A percentile compares a stretch with the other conserved stretches of the same genome.
These are phyloP conservation scores for Neocatenulostroma microsporum DNA, from an alignment of 2,329 filamentous ascomycete genomes.

Conservation along the genomic window DNA sequence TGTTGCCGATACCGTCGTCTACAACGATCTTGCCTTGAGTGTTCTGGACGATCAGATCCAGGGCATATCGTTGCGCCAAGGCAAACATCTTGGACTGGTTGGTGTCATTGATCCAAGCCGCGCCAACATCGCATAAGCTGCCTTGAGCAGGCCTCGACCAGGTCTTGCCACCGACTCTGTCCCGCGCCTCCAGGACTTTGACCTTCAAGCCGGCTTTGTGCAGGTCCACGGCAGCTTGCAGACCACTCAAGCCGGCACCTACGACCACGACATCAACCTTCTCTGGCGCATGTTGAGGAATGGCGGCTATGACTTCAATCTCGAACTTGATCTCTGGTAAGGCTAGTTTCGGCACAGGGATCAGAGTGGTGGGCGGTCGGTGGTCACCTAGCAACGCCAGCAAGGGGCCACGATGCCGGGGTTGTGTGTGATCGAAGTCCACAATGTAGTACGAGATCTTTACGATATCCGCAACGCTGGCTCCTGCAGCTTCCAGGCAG, in stretches of 20 bases:
- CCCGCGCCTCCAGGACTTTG: conserved; percentile 28
- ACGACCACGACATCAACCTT: conserved; percentile 26
- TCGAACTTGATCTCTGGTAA: conserved; percentile 20
- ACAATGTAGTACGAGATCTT: conserved; percentile 24
- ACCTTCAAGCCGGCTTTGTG: conserved; percentile 20
- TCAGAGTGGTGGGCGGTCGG: conserved; percentile 18
- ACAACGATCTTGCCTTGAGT: conserved; percentile 39
- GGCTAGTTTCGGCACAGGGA: conserved; percentile 21
- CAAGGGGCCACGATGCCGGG: conserved; percentile 15
- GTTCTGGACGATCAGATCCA: conserved; percentile 44
- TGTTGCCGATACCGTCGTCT: conserved; percentile 32
- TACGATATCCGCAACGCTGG: conserved; percentile 17
- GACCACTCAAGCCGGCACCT: conserved; percentile 27
- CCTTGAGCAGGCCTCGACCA: conserved; percentile 32
- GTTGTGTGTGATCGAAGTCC: conserved; percentile 17
- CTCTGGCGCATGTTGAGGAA: conserved; percentile 12
- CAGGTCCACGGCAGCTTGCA: conserved; percentile 24
- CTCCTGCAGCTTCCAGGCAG: conserved; percentile 20
- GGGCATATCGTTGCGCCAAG: conserved; percentile 34
- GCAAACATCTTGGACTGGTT: conserved; percentile 43
- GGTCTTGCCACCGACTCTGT: conserved; percentile 39
- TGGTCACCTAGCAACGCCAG: conserved; percentile 20
- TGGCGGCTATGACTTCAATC: conserved; percentile 20
- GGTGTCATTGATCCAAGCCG: conserved; percentile 54
- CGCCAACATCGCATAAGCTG: conserved; percentile 45